Conservation (phyloP, 2,329 filamentous ascomycete species). For the Cordyceps farinosa region DNA sequence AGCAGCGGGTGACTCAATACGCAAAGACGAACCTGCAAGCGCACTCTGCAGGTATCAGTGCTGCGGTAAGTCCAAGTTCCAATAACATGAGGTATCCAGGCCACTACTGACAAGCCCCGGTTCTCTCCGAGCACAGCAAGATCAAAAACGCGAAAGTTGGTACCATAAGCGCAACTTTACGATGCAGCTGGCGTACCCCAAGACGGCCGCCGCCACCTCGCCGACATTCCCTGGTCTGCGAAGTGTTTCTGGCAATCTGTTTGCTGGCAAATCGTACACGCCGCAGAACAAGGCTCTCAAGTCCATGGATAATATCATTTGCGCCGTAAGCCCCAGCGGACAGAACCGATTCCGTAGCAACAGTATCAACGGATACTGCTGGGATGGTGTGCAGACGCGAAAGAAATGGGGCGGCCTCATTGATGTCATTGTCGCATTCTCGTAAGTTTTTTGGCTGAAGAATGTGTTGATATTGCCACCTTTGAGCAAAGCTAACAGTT, state of each 20-base stretch:
- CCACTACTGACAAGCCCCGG: neutral
- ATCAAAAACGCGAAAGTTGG: neutral
- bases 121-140: neutral
- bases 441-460: neutral
- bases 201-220: neutral
- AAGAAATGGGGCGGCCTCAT: neutral
- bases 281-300: neutral
- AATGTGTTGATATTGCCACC: neutral
- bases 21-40: neutral
- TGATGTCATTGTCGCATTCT: constrained; percentile 1
- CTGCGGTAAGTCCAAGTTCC: neutral
- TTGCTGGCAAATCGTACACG: neutral
- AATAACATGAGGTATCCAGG: too few species aligned
- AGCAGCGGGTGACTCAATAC: neutral
- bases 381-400: constrained; percentile 1
- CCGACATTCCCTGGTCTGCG: neutral
- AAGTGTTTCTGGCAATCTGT: neutral
- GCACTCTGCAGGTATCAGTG: neutral
- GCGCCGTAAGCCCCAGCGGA: neutral
- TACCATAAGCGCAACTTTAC: constrained; percentile 5
- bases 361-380: neutral
- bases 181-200: neutral
- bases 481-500: neutral
- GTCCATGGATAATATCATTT: neutral
- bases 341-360: neutral